Conservation (phyloP, 768 basidiomycete species). For the Kwoniella botswanensis region DNA sequence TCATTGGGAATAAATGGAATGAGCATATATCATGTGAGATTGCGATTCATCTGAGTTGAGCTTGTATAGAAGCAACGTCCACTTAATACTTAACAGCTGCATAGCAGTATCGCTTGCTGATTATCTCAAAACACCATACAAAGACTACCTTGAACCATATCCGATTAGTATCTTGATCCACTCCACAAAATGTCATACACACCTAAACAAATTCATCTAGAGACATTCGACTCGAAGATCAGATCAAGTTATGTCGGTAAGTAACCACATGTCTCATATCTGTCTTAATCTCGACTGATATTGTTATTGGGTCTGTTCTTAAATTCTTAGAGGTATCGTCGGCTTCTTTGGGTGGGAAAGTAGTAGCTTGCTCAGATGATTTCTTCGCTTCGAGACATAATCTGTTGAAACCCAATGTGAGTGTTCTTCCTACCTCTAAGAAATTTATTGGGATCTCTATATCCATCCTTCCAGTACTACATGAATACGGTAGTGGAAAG, state of each 20-base stretch:
- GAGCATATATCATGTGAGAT: no score
- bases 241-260: conserved; percentile 61
- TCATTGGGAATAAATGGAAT: no score
- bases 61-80: no score
- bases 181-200: conserved; percentile 3
- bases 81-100: no score
- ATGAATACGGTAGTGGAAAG: no score
- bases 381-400: conserved; percentile 90
- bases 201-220: conserved; percentile 65
- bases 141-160: no score
- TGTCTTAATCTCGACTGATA: neutral
- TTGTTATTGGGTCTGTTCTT: neutral
- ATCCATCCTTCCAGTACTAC: neutral
- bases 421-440: conserved; percentile 33
- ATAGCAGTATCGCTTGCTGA: no score
- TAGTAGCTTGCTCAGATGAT: conserved; percentile 84
- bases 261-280: neutral
- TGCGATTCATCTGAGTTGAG: no score
- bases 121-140: no score
- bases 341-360: conserved; percentile 75
- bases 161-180: no score
- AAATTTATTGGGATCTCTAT: neutral
- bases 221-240: conserved; percentile 91
- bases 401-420: conserved; percentile 79
- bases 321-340: conserved; percentile 77